phyloP scores from a whole-genome alignment of 2,329 filamentous ascomycete genomes.

The Neofusicoccum sp. region DNA sequence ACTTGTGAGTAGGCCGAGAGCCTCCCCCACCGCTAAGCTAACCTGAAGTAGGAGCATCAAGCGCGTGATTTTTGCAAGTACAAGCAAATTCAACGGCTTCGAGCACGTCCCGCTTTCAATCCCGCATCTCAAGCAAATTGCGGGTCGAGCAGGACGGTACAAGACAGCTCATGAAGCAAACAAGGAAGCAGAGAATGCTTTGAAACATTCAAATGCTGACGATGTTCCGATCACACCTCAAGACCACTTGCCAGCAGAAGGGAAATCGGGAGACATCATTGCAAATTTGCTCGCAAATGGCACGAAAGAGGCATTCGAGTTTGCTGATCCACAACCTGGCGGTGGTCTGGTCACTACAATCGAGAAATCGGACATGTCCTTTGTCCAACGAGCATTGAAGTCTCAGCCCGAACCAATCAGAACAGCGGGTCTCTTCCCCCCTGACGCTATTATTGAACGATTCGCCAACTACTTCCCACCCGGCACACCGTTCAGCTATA shows the following conservation, averaged over 20 bases:
- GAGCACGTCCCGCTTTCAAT: slow-evolving; percentile 59
- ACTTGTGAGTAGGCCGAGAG: slow-evolving; percentile 60
- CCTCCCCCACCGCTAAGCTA: slow-evolving; percentile 23
- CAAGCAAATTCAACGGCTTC: slow-evolving; percentile 67
- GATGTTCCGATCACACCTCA: not conserved
- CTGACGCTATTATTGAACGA: slow-evolving; percentile 66
- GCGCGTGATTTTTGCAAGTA: slow-evolving; percentile 81
- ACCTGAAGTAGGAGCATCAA: slow-evolving; percentile 63
- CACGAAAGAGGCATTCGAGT: too few species aligned
- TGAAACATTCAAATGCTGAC: not conserved
- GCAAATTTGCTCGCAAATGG: too few species aligned
- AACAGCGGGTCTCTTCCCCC: slow-evolving; percentile 72
- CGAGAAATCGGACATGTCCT: slow-evolving; percentile 64
- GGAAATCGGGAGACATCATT: too few species aligned
- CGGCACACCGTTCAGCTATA: slow-evolving; percentile 77
- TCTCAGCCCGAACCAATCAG: slow-evolving; percentile 64
- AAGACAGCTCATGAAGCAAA: slow-evolving; percentile 64
- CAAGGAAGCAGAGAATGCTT: slow-evolving; percentile 17
- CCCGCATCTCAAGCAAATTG: slow-evolving; percentile 92
- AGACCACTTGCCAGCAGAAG: too few species aligned
- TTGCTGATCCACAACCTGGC: slow-evolving; percentile 37
- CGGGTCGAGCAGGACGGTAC: slow-evolving; percentile 84
- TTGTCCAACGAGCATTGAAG: slow-evolving; percentile 63
- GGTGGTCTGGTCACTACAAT: slow-evolving; percentile 83
- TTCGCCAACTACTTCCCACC: slow-evolving; percentile 82